A percentile compares a stretch with the other conserved stretches of the same genome.
Evolutionary conservation across 371 early-diverging fungal genomes (phyloP).

Genomic region (Rhizopus microsporus): DNA sequence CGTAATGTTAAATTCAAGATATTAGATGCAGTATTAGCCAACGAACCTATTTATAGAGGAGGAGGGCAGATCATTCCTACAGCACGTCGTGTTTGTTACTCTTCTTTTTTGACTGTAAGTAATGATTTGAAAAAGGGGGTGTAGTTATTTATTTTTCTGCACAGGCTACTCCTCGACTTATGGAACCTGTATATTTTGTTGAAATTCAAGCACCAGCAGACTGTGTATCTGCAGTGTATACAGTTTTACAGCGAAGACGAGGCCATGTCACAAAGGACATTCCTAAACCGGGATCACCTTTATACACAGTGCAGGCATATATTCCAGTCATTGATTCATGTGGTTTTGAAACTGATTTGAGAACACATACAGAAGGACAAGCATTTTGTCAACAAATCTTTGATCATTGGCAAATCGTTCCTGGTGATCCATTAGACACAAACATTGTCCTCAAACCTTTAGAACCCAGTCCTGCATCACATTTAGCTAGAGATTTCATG

Average conservation of each 20-base stretch:
- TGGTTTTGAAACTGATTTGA: constrained; percentile 96
- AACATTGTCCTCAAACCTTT: constrained; percentile 83
- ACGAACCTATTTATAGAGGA: constrained; percentile 89
- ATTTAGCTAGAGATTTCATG: constrained; percentile 96
- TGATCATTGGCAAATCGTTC: constrained; percentile 97
- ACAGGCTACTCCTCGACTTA: constrained; percentile 91
- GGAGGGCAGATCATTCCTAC: constrained; percentile 99
- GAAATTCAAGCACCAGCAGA: constrained; percentile 97
- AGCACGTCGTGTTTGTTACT: constrained; percentile 96
- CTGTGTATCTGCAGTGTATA: constrained; percentile 93
- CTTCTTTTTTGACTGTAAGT: constrained; percentile 86
- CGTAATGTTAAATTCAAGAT: constrained; percentile 93
- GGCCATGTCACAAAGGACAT: constrained; percentile 97
- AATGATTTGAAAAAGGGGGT: neutral
- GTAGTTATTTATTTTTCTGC: neutral
- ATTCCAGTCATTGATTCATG: constrained; percentile 95
- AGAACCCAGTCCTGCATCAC: constrained; percentile 85
- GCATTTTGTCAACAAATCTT: constrained; percentile 96
- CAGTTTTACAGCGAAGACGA: constrained; percentile 90
- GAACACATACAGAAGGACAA: constrained; percentile 95
- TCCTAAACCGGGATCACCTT: constrained; percentile 94
- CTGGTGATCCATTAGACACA: constrained; percentile 96
- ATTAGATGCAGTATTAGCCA: constrained; percentile 82
- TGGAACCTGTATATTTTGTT: constrained; percentile 96
- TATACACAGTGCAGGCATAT: constrained; percentile 91